Base-by-base conservation (phyloP, 352 stramenopile genomes). In the Globisporangium paroecandrum region DNA sequence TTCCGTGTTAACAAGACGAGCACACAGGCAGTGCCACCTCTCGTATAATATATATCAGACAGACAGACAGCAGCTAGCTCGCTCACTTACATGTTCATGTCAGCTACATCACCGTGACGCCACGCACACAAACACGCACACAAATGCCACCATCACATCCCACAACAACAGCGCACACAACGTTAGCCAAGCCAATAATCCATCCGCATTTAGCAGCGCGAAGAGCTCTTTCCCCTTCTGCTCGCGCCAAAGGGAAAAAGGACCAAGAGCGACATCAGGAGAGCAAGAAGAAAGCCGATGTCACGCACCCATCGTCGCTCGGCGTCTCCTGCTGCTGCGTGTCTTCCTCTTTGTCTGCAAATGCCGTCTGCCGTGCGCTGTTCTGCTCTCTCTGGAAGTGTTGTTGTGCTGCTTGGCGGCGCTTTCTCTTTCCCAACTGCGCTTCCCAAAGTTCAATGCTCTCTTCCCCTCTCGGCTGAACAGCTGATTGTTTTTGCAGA, bases 31-130 rank as follows among this genome's bases (percentile, higher is more conserved):
- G 41, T 49, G 18, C 13, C 25, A 29, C 5, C 51, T 7, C 25
- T 29, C 53, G 29, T 7, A 38, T 58, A 24, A 34, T 41, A 57
- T 58, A 36, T 25, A 59, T 41, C 7, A 59, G 54, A 29, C 27
- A 22, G 3, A 32, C 25, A 29, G 22, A 27, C 15, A 57, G n/a
- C 24, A 29, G n/a, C 32, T 38, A 38, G 32, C 32, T 38, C 8
- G 22, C 5, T 9, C 15, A 43, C 55, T 43, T 60, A 60, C 55
- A 60, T 60, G 29, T 60, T 60, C 55, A 46, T 46, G 25, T 60
- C 55, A 46, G 55, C 55, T 60, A 29, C 43, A 22, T 20, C 43
- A 51, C 18, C 43, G 18, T 4, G 6, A 27, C 55, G 7, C 15
- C 55, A 43, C 10, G 20, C 54, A 12, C 54, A 43, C 54, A 34